Conservation (phyloP, 257 asterid species). For the Plantago ovata region DNA sequence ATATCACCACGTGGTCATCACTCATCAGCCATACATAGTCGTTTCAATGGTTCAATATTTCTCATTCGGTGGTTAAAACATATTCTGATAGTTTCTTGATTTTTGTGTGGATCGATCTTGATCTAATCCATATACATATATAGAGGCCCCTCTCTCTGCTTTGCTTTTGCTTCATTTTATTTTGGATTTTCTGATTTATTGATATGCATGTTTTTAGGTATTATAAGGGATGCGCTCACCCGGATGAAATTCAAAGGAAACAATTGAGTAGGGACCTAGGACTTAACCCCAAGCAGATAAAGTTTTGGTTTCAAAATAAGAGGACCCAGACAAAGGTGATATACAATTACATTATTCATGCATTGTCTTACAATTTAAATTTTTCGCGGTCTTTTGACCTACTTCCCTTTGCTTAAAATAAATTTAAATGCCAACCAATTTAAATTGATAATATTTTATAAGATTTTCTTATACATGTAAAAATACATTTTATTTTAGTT, state of each 20-base stretch:
- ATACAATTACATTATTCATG: background rate
- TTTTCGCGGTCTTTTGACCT: too few relatives aligned
- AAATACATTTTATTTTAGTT: too few relatives aligned
- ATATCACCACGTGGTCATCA: background rate
- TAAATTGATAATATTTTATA: too few relatives aligned
- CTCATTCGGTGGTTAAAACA: too few relatives aligned
- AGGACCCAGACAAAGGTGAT: slow-evolving; percentile 47
- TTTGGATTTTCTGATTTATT: background rate
- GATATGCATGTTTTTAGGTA: slow-evolving; percentile 26
- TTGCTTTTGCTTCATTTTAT: background rate
- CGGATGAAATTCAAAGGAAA: slow-evolving; percentile 39
- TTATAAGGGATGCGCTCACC: slow-evolving; percentile 42
- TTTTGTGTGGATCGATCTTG: too few relatives aligned
- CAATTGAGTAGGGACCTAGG: slow-evolving; percentile 36
- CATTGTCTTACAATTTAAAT: too few relatives aligned
- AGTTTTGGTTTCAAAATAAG: slow-evolving; percentile 64
- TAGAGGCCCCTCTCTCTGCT: background rate
- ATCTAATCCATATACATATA: too few relatives aligned
- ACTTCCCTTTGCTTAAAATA: too few relatives aligned
- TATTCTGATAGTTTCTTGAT: too few relatives aligned
- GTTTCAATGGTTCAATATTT: slow-evolving; percentile 3
- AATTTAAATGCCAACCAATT: too few relatives aligned
- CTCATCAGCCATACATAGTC: background rate
- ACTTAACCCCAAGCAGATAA: slow-evolving; percentile 45
- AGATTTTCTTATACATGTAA: too few relatives aligned